Conservation (phyloP, 805 yeast genomes). For the Dipodascus geniculatus region DNA sequence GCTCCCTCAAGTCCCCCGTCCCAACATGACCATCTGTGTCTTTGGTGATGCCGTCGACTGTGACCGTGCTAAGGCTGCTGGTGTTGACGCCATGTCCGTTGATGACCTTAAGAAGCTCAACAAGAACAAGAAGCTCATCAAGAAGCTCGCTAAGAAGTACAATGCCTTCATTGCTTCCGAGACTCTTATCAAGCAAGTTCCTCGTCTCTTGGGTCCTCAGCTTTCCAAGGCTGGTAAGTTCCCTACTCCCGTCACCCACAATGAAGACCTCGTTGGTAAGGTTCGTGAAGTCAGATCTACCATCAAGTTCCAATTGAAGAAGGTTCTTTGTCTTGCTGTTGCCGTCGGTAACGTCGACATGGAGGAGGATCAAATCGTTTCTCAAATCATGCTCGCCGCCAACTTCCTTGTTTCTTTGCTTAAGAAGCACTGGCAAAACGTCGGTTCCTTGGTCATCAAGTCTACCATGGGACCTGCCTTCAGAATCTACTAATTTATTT, state of each 20-base stretch:
- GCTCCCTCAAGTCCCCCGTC: constrained; percentile 99
- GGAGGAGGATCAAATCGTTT: constrained; percentile 91
- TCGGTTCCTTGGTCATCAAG: constrained; percentile 97
- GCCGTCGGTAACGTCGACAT: constrained; percentile 99
- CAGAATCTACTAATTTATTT: constrained; percentile 79
- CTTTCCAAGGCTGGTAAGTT: constrained; percentile 99
- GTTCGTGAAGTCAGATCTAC: constrained; percentile 97
- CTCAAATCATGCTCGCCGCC: constrained; percentile 97
- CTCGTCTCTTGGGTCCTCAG: constrained; percentile 99
- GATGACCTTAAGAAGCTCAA: constrained; percentile 99
- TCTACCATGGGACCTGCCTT: constrained; percentile 99
- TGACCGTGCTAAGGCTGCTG: constrained; percentile 99
- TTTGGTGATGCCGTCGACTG: constrained; percentile 99
- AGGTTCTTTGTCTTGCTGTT: constrained; percentile 98
- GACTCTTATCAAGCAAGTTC: constrained; percentile 98
- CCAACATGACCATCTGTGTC: constrained; percentile 99
- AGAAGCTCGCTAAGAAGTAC: constrained; percentile 99
- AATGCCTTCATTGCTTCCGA: constrained; percentile 99
- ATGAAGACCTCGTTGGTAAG: constrained; percentile 93
- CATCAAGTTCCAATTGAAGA: constrained; percentile 99
- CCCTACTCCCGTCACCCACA: constrained; percentile 99
- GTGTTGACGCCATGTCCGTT: constrained; percentile 99
- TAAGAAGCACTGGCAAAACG: constrained; percentile 99
- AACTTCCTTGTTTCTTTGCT: constrained; percentile 98
- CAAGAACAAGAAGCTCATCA: constrained; percentile 99